Conservation (phyloP, 352 stramenopile species). For the Phytophthora aleatoria region DNA sequence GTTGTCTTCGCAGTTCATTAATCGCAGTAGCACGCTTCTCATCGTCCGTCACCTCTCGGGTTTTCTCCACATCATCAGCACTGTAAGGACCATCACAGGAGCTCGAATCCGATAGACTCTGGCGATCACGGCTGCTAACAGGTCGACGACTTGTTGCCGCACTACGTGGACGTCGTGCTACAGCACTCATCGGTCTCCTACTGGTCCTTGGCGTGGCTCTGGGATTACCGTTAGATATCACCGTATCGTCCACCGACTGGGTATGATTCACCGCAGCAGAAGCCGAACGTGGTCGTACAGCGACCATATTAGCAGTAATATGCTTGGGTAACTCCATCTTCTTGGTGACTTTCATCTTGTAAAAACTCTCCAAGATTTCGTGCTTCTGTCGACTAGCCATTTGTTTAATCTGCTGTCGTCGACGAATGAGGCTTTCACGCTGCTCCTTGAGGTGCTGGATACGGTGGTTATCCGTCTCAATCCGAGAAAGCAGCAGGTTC, state of each 20-base stretch:
- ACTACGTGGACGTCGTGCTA: slow-evolving; percentile 30
- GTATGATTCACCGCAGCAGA: slow-evolving; percentile 33
- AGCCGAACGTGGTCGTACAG: slow-evolving; percentile 46
- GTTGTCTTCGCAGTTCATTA: slow-evolving; percentile 56
- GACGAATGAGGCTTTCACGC: slow-evolving; percentile 53
- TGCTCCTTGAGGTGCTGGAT: slow-evolving; percentile 61
- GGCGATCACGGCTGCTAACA: slow-evolving; percentile 21
- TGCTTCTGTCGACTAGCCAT: slow-evolving; percentile 62
- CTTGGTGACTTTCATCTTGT: slow-evolving; percentile 86
- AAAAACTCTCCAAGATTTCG: slow-evolving; percentile 78
- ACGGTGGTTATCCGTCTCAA: slow-evolving; percentile 68
- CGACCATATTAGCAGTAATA: slow-evolving; percentile 35
- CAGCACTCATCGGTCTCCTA: slow-evolving; percentile 41
- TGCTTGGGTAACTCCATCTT: slow-evolving; percentile 70
- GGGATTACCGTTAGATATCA: neutral
- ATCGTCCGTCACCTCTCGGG: slow-evolving; percentile 23
- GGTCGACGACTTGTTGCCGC: slow-evolving; percentile 11
- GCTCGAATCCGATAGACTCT: slow-evolving; percentile 13
- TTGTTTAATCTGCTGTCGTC: slow-evolving; percentile 74
- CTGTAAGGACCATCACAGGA: slow-evolving; percentile 19
- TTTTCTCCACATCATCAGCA: slow-evolving; percentile 18
- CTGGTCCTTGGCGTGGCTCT: slow-evolving; percentile 5
- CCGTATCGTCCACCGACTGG: slow-evolving; percentile 28
- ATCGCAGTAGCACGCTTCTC: slow-evolving; percentile 39
- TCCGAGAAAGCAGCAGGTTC: slow-evolving; percentile 60